Base-by-base conservation (phyloP, 768 basidiomycete species). In the Tricholoma sp. region DNA sequence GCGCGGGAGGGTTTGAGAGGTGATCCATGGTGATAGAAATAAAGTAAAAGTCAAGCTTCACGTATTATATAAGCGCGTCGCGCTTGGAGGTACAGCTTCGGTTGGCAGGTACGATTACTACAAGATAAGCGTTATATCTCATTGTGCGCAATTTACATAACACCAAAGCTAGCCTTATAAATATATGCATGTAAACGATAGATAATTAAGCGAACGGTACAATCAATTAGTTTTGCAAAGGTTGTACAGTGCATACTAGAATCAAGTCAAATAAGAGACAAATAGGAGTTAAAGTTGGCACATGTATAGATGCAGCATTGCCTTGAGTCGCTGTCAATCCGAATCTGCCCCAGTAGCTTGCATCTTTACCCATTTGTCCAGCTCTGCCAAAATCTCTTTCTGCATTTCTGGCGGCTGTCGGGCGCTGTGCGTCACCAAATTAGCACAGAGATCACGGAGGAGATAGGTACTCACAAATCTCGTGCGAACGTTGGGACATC, bases 401-500 rank as follows among this genome's bases (percentile, higher is more conserved):
- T 73, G 80, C 52, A 77, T 76, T 41, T 79, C 75, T 3, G 60
- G 53, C 4, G 76, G 66, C 59, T 76, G 76, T 17, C 70, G 72
- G 4, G 70, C 73, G 54, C 78, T 81, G 54, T 29, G 45, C 32
- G 8, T 29, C 18, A 32, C 41, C 15, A 9, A 32, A 49, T 49
- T 4, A 49, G 47, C 28, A 32, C 29, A 31, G 6, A 28, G 5
- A n/a, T n/a, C n/a, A 10, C 49, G 34, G 47, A 24, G 11, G 32
- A 45, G 11, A 53, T 9, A 17, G 24, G 17, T 8, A 77, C 85
- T 70, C 60, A 89, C 88, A 90, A 89, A 32, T 80, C 73, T 54
- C 77, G 75, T 6, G 87, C 88, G 64, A 89, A 90, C 3, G 63
- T 60, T 1, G 81, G 70, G 3, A 87, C 68, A 42, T 88, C 80